Evolutionary conservation across 2,329 filamentous ascomycete genomes (phyloP).

Genomic region (Dichotomopilus funicola): DNA sequence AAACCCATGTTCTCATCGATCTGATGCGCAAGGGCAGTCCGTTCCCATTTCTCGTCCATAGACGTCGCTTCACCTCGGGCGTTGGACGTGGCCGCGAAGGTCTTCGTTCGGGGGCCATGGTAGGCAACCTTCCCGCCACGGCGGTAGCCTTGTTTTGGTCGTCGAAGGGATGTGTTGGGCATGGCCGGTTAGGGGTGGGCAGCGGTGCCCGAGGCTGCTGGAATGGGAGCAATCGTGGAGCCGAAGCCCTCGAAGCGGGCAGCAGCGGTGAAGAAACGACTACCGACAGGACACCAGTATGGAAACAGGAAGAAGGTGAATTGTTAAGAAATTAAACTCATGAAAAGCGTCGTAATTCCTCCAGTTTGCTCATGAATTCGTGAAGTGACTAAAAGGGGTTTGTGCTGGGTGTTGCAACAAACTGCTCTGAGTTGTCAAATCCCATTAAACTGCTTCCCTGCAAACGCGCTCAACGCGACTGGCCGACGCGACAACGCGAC

Average conservation of each 20-base stretch:
- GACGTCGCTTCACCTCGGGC: slow-evolving; percentile 79
- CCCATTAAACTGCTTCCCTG: slow-evolving; percentile 18
- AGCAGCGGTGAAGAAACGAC: neutral
- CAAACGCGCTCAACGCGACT: slow-evolving; percentile 19
- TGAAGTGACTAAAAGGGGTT: neutral
- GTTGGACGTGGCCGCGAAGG: slow-evolving; percentile 69
- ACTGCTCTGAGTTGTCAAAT: slow-evolving; percentile 3
- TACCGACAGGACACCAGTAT: no score
- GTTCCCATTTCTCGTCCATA: slow-evolving; percentile 87
- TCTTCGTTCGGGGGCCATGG: slow-evolving; percentile 65
- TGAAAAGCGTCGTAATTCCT: neutral
- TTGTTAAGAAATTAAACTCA: neutral
- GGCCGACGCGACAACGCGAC: slow-evolving; percentile 18
- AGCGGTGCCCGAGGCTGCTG: neutral
- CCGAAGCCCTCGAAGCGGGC: neutral
- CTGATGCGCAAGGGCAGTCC: slow-evolving; percentile 70
- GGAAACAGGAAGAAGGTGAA: neutral
- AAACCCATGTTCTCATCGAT: slow-evolving; percentile 98
- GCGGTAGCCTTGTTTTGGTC: slow-evolving; percentile 60
- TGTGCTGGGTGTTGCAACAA: neutral
- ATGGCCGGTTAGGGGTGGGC: slow-evolving; percentile 34
- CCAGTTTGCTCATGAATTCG: no score
- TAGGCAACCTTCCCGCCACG: slow-evolving; percentile 62
- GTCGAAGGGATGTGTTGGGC: slow-evolving; percentile 54
- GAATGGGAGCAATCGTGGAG: neutral